phyloP scores from a whole-genome alignment of 768 basidiomycete genomes.

The Leucocoprinus birnbaumii region DNA sequence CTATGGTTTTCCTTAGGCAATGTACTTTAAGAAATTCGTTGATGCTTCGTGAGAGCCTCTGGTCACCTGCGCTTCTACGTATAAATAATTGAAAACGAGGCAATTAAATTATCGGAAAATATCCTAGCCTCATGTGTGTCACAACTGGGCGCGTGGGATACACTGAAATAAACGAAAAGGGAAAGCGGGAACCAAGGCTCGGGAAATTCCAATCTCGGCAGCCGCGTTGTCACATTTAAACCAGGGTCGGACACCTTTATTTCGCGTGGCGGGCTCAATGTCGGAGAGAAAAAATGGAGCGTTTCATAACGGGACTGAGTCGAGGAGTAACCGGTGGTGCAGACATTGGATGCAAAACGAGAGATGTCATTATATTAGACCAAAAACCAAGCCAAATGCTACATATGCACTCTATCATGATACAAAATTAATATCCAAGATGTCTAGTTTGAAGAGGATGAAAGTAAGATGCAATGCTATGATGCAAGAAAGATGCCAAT shows the following conservation, averaged over 20 bases:
- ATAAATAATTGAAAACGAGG: no score
- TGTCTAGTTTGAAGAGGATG: not conserved
- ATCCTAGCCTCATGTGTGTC: no score
- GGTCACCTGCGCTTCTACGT: no score
- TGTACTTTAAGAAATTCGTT: no score
- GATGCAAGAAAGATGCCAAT: conserved; percentile 1
- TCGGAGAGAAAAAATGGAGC: not conserved
- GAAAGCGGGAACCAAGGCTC: no score
- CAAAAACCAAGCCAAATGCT: not conserved
- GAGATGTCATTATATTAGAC: not conserved
- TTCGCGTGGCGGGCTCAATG: conserved; percentile 8
- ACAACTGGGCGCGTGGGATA: no score
- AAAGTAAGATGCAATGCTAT: conserved; percentile 2
- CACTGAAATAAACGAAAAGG: no score
- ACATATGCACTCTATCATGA: conserved; percentile 2
- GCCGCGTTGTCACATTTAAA: not conserved
- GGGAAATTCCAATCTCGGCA: no score
- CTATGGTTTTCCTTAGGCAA: no score
- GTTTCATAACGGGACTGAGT: not conserved
- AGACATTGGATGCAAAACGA: not conserved
- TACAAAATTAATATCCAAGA: conserved; percentile 6
- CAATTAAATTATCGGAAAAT: no score
- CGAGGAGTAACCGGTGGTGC: not conserved
- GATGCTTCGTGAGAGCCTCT: no score
- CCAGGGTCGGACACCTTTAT: conserved; percentile 5